Evolutionary conservation across 202 grass and related monocot species (phyloP), one percentile per base, ranked within the genome.

Genomic region (Zoysia matrella): DNA sequence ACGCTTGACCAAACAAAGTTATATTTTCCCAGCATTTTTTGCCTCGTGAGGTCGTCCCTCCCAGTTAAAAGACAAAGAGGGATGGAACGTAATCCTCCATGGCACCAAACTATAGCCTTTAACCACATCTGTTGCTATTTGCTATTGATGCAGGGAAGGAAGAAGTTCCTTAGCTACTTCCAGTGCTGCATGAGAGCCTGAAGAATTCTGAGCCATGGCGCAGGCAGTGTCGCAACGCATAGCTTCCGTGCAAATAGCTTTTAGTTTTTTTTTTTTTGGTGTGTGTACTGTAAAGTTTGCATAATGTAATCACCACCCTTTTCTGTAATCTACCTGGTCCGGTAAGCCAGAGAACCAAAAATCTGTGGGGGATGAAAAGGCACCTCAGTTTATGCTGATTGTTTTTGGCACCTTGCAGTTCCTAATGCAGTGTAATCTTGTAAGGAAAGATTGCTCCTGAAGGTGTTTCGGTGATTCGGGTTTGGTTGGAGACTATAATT

Each of bases 221-320:
- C 16, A 53, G 47, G 40, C 41, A 1, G 40, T 80, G 47, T 65
- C 56, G 80, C 70, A 43, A 50, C 57, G 45, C 50, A 65, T 69
- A 76, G 36, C 60, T 73, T 60, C 43, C 51, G 36, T 9, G 12
- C 72, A 89, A 77, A 85, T 81, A 85, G 73, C 40, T 55, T 66
- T 46, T 82, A 82, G 83, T 40, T 78, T 77, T 68, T 68, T 61
- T 36, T 36, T 36, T 36, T 36, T 36, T 36, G 30, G 30, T 36
- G 30, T 55, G 13, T 55, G 66, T 78, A 54, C 47, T 73, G 78
- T 89, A 85, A 89, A 86, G 87, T 73, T 73, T 67, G 72, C 82
- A 55, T 85, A 85, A 77, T 81, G 60, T 52, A 62, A 40, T 77
- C 60, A 52, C 22, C 61, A 62, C 84, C 45, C 58, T 30, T 50